Evolutionary conservation across 768 basidiomycete species (phyloP), one percentile per base, ranked within the genome.

Genomic region (Phaffia tasmanica): DNA sequence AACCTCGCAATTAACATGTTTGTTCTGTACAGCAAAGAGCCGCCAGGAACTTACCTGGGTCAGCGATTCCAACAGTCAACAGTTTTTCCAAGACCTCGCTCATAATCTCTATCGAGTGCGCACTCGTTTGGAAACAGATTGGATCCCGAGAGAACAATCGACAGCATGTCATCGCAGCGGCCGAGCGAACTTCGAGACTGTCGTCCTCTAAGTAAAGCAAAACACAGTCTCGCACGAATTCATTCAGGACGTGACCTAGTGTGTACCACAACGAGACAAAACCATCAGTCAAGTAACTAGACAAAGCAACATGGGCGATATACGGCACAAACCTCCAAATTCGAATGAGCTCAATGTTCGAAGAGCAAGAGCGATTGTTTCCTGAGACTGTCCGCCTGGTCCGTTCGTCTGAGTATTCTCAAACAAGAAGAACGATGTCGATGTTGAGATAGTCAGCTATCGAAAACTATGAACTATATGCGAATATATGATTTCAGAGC

Each of bases 41-140:
- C 5, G 54, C 25, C 21, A 53, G 42, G 30, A 18, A 70, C 76
- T 71, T 73, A 92, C 93, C 90, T 61, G 93, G 90, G 79, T 99
- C 95, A 35, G 94, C 91, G 63, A 95, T 91, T 14, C 88, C 94
- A 42, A 97, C 89, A 1, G 89, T 93, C 64, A 98, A 77, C 16
- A 99, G 81, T 76, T 97, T 98, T 75, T 95, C 92, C 51, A 98
- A 81, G n/a, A 98, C 93, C 70, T 98, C 94, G 75, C 89, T 90
- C 73, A 99, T 93, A 67, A 98, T 86, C 73, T 97, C 90, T 63
- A 95, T 94, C 9, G 93, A 88, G 76, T 97, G 89, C 71, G 86
- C 91, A 79, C 90, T 94, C 14, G 91, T 86, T 77, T 97, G 93
- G 71, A 88, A 89, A 75, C 89, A 92, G 60, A 98, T 95, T 0